phyloP scores from a whole-genome alignment of 1,284 basidiomycete species.

The Cryptococcus sp. region DNA sequence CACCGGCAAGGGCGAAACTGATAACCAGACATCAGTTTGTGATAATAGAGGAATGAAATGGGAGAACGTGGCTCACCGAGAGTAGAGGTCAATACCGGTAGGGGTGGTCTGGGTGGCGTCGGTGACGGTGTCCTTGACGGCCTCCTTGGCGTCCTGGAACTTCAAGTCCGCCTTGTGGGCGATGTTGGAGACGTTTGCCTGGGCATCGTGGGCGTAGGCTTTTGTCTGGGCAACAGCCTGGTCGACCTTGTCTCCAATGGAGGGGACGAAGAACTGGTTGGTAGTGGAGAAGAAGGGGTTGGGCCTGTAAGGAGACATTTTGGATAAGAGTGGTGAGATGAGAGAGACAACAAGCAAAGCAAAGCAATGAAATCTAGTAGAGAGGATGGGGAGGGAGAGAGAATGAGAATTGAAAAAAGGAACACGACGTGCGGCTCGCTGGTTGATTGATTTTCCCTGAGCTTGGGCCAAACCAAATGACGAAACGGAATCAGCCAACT shows the following conservation, averaged over 20 bases:
- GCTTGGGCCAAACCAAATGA: too few relatives aligned
- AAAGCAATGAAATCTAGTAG: neutral
- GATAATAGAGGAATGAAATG: neutral
- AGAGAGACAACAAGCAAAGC: neutral
- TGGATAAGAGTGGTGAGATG: conserved; percentile 5
- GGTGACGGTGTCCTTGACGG: conserved; percentile 39
- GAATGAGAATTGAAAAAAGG: neutral
- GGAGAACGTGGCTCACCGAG: conserved; percentile 42
- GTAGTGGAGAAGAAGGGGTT: conserved; percentile 53
- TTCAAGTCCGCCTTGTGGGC: conserved; percentile 29
- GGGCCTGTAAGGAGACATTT: conserved; percentile 41
- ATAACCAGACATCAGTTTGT: neutral
- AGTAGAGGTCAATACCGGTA: conserved; percentile 56
- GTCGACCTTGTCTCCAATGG: conserved; percentile 53
- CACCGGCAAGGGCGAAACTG: conserved; percentile 73
- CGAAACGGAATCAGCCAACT: too few relatives aligned
- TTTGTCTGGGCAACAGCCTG: conserved; percentile 44
- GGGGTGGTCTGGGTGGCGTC: conserved; percentile 40
- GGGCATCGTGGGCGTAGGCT: conserved; percentile 30
- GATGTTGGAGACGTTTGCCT: conserved; percentile 33
- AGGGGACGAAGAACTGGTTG: conserved; percentile 52
- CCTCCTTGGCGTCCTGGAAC: conserved; percentile 49
- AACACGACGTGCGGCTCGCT: neutral
- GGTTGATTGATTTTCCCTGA: too few relatives aligned
- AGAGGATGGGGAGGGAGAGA: neutral